Conservation (phyloP, 2,329 filamentous ascomycete genomes). For the Blastomyces silverae region DNA sequence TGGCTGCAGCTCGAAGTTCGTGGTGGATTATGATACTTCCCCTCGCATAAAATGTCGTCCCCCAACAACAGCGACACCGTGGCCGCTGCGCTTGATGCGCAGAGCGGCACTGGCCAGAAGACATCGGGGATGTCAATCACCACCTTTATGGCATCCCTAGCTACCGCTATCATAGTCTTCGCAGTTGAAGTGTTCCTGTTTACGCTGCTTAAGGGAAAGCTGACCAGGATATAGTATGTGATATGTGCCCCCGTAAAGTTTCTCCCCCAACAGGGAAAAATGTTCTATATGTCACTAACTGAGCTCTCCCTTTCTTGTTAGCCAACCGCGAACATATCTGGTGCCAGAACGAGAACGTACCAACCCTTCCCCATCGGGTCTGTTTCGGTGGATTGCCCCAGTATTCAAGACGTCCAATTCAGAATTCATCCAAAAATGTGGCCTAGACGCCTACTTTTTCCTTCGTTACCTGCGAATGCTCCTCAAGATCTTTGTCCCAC, state of each 20-base stretch:
- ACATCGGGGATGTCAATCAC: constrained; percentile 34
- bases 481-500: constrained; percentile 83
- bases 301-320: constrained; percentile 30
- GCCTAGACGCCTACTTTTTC: constrained; percentile 96
- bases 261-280: constrained; percentile 6
- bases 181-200: constrained; percentile 62
- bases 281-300: too few relatives aligned
- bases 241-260: neutral
- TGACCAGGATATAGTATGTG: constrained; percentile 74
- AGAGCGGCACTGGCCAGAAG: constrained; percentile 33
- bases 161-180: constrained; percentile 57
- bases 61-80: constrained; percentile 23
- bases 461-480: constrained; percentile 81
- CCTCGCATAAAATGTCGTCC: constrained; percentile 14
- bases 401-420: constrained; percentile 64
- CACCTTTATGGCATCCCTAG: constrained; percentile 60
- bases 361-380: constrained; percentile 58
- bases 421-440: constrained; percentile 90
- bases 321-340: constrained; percentile 76
- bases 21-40: constrained; percentile 6
- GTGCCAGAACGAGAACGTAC: constrained; percentile 80
- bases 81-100: constrained; percentile 32
- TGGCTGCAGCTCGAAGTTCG: neutral
- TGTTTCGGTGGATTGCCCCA: constrained; percentile 49
- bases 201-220: constrained; percentile 65